A percentile compares a stretch with the other conserved stretches of the same genome.
Evolutionary conservation across 305 asterid species (phyloP).

Genomic region (Lippia alba): DNA sequence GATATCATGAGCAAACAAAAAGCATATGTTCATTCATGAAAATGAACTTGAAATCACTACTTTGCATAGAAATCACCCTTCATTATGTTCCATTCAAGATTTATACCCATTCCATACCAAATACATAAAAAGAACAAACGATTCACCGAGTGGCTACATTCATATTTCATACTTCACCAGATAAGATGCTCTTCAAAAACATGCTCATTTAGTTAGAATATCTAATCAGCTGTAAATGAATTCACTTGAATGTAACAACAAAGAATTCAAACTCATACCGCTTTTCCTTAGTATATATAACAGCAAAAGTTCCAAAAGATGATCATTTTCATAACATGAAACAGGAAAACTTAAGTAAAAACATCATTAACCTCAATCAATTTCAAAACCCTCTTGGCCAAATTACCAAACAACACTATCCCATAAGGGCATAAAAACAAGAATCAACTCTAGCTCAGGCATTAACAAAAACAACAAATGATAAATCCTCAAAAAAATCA

Average conservation of each 20-base stretch:
- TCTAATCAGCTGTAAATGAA: neutral
- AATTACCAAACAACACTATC: slow-evolving; percentile 19
- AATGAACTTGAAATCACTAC: neutral
- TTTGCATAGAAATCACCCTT: neutral
- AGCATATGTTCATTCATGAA: neutral
- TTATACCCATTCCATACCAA: neutral
- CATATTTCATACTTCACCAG: neutral
- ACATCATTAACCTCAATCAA: neutral
- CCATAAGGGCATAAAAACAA: neutral
- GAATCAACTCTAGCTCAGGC: too few relatives aligned
- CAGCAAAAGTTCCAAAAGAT: neutral
- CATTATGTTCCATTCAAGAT: neutral
- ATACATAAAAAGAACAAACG: neutral
- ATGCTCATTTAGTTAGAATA: neutral
- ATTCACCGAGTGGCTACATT: neutral
- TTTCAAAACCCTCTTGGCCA: neutral
- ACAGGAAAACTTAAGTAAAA: neutral
- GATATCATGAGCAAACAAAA: neutral
- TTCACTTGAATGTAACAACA: too few relatives aligned
- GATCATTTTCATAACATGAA: neutral
- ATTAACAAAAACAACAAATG: neutral
- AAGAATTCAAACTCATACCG: neutral
- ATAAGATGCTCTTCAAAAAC: neutral
- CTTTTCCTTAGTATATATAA: neutral
- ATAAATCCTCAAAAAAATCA: neutral